These are phyloP conservation scores for Penicillium soppii DNA, from an alignment of 495 filamentous ascomycete genomes.

Conservation along the genomic window DNA sequence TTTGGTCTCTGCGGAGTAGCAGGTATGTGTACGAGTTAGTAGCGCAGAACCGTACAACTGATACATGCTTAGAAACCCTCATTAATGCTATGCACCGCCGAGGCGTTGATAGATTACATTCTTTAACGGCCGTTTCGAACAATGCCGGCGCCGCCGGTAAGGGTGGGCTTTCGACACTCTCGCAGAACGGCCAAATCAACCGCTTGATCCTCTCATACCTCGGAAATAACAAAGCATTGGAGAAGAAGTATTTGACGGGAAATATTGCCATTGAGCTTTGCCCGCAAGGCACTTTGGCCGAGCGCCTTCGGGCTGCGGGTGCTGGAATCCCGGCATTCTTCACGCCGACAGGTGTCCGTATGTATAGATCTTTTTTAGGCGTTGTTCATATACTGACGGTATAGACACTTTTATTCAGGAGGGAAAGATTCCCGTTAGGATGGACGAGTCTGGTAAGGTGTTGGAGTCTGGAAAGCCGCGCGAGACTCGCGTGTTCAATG, in stretches of 20 bases:
- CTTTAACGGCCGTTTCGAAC: slow-evolving; percentile 84
- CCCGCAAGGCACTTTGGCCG: slow-evolving; percentile 86
- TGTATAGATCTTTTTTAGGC: slow-evolving; percentile 8
- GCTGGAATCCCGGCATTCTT: slow-evolving; percentile 90
- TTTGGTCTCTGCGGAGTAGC: slow-evolving; percentile 89
- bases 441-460: slow-evolving; percentile 74
- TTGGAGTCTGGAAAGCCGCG: slow-evolving; percentile 68
- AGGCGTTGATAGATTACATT: slow-evolving; percentile 64
- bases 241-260: slow-evolving; percentile 79
- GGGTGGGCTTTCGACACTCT: slow-evolving; percentile 74
- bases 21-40: slow-evolving; percentile 19
- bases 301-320: slow-evolving; percentile 79
- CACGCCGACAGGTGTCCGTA: slow-evolving; percentile 78
- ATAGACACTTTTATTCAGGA: slow-evolving; percentile 73
- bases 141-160: slow-evolving; percentile 79
- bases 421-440: slow-evolving; percentile 74
- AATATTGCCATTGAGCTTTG: slow-evolving; percentile 83
- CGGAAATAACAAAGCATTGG: slow-evolving; percentile 86
- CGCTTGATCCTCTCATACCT: slow-evolving; percentile 86
- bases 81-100: slow-evolving; percentile 72
- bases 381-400: background rate
- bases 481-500: slow-evolving; percentile 81
- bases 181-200: slow-evolving; percentile 73
- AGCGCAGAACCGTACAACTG: background rate
- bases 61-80: slow-evolving; percentile 58